A percentile compares a stretch with the other conserved stretches of the same genome.
These are phyloP conservation scores for Tulasnella sp. DNA, from an alignment of 768 basidiomycete genomes.

Conservation along the genomic window DNA sequence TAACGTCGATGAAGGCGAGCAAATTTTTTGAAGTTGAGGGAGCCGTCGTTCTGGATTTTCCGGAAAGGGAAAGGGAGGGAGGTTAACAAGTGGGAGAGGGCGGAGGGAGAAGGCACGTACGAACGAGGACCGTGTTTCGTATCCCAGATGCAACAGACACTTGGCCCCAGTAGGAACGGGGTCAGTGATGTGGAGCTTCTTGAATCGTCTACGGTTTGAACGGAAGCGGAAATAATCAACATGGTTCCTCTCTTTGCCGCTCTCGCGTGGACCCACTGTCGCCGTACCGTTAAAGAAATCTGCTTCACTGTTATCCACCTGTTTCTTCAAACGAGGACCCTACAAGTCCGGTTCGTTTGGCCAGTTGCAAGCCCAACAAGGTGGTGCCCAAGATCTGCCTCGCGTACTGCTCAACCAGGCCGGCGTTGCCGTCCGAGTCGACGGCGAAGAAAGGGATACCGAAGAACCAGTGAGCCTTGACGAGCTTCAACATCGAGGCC, in stretches of 20 bases:
- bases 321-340: slow-evolving; percentile 4
- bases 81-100: not conserved
- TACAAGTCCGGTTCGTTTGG: slow-evolving; percentile 16
- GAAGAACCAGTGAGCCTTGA: slow-evolving; percentile 58
- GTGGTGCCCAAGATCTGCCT: slow-evolving; percentile 55
- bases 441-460: slow-evolving; percentile 26
- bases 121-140: slow-evolving; percentile 23
- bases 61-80: not conserved
- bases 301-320: not conserved
- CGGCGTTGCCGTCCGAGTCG: slow-evolving; percentile 17
- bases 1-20: slow-evolving; percentile 12
- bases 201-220: slow-evolving; percentile 8
- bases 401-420: slow-evolving; percentile 31
- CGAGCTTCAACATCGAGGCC: slow-evolving; percentile 47
- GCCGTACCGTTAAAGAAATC: slow-evolving; percentile 11
- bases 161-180: slow-evolving; percentile 56
- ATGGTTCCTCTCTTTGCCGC: too few species aligned
- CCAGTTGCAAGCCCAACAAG: slow-evolving; percentile 60
- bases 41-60: slow-evolving; percentile 2
- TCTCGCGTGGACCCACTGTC: not conserved
- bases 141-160: slow-evolving; percentile 50
- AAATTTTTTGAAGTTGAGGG: not conserved
- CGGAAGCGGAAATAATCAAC: not conserved
- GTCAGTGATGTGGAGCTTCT: slow-evolving; percentile 4
- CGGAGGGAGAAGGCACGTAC: not conserved